A percentile compares a stretch with the other conserved stretches of the same genome.
phyloP scores from a whole-genome alignment of 805 yeast species.

The Metschnikowia lochheadii region DNA sequence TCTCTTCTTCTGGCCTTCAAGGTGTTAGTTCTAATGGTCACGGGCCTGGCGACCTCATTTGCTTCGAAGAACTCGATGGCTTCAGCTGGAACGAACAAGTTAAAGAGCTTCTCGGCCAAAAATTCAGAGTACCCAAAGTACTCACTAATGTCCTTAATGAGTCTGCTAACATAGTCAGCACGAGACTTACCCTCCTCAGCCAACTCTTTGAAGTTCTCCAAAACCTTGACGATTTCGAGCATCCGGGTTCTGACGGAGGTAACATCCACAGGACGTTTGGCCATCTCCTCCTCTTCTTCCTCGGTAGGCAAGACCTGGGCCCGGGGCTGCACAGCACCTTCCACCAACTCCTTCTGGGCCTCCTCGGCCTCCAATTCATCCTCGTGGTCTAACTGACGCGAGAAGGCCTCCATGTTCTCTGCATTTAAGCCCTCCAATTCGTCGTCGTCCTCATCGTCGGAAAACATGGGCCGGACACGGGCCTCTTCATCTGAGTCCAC shows the following conservation, averaged over 20 bases:
- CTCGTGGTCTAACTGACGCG: slow-evolving; percentile 59
- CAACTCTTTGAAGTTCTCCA: slow-evolving; percentile 80
- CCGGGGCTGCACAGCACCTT: slow-evolving; percentile 56
- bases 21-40: slow-evolving; percentile 97
- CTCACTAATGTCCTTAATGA: slow-evolving; percentile 80
- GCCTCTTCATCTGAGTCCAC: slow-evolving; percentile 60
- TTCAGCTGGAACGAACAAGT: slow-evolving; percentile 89
- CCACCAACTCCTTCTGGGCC: slow-evolving; percentile 52
- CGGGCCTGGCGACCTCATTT: slow-evolving; percentile 93
- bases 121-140: slow-evolving; percentile 92
- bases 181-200: slow-evolving; percentile 87
- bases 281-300: slow-evolving; percentile 56
- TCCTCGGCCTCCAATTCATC: slow-evolving; percentile 47
- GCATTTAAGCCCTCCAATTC: slow-evolving; percentile 67
- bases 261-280: slow-evolving; percentile 62
- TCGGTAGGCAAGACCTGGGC: slow-evolving; percentile 72
- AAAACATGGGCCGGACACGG: slow-evolving; percentile 68
- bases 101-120: slow-evolving; percentile 90
- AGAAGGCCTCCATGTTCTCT: slow-evolving; percentile 77
- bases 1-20: slow-evolving; percentile 92
- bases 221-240: slow-evolving; percentile 89
- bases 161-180: slow-evolving; percentile 72
- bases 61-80: slow-evolving; percentile 99
- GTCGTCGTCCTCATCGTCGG: slow-evolving; percentile 59
- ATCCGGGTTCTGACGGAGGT: slow-evolving; percentile 86